Evolutionary conservation across 2,329 filamentous ascomycete species (phyloP), one percentile per base, ranked within the genome.

Genomic region (Penicillium sp.): DNA sequence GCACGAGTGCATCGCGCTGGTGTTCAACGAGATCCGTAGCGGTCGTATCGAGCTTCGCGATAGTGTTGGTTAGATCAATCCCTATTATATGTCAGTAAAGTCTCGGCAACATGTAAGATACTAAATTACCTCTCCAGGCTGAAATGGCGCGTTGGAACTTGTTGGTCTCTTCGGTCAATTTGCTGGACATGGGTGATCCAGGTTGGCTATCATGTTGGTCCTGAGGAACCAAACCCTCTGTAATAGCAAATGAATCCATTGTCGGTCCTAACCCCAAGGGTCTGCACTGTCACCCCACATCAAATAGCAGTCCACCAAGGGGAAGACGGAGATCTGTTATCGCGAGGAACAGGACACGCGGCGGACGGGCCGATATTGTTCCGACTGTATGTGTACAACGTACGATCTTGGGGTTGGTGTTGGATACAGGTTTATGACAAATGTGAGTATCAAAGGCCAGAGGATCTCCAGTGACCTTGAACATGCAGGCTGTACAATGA

Each of bases 111-210:
- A 48, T 13, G 31, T 34, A 26, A 24, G 48, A 29, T 39, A 40
- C 61, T 80, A n/a, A n/a, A 26, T 57, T 84, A 96, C 92, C 92
- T 80, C 94, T 87, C 94, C 94, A 99, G 72, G 92, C 90, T 61
- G 91, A 90, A 66, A 99, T 96, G 55, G 94, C 94, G 72, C 88
- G 89, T 74, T 99, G 94, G 73, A 99, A 99, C 76, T 96, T 97
- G 79, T 96, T 97, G 66, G 88, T 86, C 35, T 83, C 84, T 47
- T 86, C 84, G 9, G 73, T 69, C 47, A 74, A 64, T 55, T 72
- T 69, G 55, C 63, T 65, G 42, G 64, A 58, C 48, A 65, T 55
- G 43, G 62, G 61, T 16, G 52, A 50, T 59, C 66, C 59, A 54
- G 64, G 53, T 37, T 60, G 64, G 50, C 56, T 61, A 59, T 68